Evolutionary conservation across 768 basidiomycete genomes (phyloP).

Genomic region (Coprinellus aureogranulatus): DNA sequence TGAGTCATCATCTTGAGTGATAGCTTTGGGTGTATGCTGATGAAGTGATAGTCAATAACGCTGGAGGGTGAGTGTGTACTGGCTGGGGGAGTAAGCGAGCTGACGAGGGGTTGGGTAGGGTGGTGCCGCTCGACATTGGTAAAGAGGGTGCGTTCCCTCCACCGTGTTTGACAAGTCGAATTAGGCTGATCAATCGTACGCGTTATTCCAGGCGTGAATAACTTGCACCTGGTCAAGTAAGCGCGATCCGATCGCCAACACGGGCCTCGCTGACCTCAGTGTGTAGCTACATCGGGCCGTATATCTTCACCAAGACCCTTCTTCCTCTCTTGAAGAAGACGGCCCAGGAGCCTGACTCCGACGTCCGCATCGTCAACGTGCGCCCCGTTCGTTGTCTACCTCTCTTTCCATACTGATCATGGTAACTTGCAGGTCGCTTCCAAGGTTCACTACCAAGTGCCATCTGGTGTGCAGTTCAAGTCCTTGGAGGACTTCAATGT

Average conservation of each 20-base stretch:
- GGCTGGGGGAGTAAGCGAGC: not conserved
- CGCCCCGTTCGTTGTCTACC: slow-evolving; percentile 13
- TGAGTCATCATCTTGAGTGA: slow-evolving; percentile 16
- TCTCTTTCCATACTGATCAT: not conserved
- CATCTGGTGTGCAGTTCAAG: slow-evolving; percentile 23
- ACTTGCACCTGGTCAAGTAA: slow-evolving; percentile 43
- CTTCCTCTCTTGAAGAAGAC: slow-evolving; percentile 53
- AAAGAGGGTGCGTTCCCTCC: not conserved
- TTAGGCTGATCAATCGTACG: too few species aligned
- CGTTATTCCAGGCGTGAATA: slow-evolving; percentile 18
- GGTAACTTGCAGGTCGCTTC: slow-evolving; percentile 30
- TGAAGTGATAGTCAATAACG: slow-evolving; percentile 50
- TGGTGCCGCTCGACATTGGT: too few species aligned
- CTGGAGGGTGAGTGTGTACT: slow-evolving; percentile 15
- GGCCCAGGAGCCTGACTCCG: slow-evolving; percentile 43
- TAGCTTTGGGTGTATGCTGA: not conserved
- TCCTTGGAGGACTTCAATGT: slow-evolving; percentile 35
- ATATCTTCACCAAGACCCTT: slow-evolving; percentile 52
- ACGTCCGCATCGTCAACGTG: slow-evolving; percentile 63
- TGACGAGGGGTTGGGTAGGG: too few species aligned
- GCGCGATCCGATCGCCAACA: slow-evolving; percentile 4
- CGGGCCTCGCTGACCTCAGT: not conserved
- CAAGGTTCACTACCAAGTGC: slow-evolving; percentile 19
- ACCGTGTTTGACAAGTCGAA: too few species aligned
- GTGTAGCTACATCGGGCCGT: slow-evolving; percentile 50